A percentile compares a stretch with the other conserved stretches of the same genome.
phyloP scores from a whole-genome alignment of 78 protist species.

The Dictyostelium firmibasis region DNA sequence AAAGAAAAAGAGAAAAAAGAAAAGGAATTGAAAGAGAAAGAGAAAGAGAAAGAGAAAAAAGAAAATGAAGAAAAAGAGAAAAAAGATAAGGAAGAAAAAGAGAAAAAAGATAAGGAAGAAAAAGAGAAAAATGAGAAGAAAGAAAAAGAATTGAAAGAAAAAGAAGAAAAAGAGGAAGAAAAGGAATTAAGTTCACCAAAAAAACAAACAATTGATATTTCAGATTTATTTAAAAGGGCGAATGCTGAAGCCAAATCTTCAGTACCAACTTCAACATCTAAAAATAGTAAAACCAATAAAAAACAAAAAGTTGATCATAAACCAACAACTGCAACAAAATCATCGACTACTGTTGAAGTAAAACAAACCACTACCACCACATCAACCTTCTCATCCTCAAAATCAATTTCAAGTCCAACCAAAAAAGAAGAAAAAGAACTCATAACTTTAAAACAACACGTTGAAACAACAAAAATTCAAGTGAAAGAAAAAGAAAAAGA shows the following conservation, averaged over 20 bases:
- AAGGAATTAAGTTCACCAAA: constrained; percentile 14
- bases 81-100: neutral
- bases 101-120: neutral
- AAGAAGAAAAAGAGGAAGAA: neutral
- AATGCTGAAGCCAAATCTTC: constrained; percentile 9
- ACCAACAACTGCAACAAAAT: neutral
- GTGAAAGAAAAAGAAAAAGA: neutral
- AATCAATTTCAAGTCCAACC: neutral
- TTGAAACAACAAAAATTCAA: neutral
- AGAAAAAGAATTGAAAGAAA: neutral
- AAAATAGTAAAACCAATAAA: neutral
- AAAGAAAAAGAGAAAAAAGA: neutral
- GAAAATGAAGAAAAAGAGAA: neutral
- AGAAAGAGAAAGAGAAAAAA: neutral
- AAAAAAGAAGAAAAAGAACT: neutral
- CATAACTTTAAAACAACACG: neutral
- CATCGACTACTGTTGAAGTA: neutral
- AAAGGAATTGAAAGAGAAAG: neutral
- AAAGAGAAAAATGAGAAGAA: neutral
- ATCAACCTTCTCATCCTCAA: neutral
- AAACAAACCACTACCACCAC: constrained; percentile 6
- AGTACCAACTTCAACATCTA: neutral
- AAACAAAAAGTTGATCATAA: constrained; percentile 8
- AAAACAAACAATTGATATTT: neutral
- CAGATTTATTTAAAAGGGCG: neutral